Percentiles rank a stretch among this genome's conserved stretches.
phyloP scores from a whole-genome alignment of 2,329 filamentous ascomycete species.

The Bipolaris cookei region DNA sequence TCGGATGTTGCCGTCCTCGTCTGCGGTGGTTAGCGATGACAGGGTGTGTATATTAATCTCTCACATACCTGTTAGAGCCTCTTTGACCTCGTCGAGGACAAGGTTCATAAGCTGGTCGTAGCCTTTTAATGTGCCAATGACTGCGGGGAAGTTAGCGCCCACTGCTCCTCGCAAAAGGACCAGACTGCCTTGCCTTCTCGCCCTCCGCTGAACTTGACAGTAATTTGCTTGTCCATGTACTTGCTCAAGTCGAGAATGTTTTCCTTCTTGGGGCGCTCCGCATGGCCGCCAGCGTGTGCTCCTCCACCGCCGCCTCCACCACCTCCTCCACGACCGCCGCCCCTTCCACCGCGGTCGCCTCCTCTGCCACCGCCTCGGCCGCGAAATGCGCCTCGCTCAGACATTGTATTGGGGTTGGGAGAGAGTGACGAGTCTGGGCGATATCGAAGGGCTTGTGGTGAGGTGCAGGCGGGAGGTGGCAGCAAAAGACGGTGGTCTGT shows the following conservation, averaged over 20 bases:
- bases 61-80: conserved; percentile 80
- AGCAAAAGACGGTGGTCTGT: conserved; percentile 14
- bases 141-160: conserved; percentile 55
- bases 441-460: conserved; percentile 18
- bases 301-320: conserved; percentile 53
- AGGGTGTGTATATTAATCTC: background rate
- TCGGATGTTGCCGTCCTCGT: conserved; percentile 89
- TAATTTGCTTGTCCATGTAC: conserved; percentile 96
- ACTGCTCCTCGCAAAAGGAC: background rate
- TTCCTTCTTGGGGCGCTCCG: conserved; percentile 91
- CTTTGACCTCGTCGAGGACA: conserved; percentile 91
- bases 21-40: conserved; percentile 55
- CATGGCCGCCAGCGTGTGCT: conserved; percentile 40
- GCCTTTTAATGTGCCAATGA: conserved; percentile 87
- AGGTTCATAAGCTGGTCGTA: conserved; percentile 98
- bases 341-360: conserved; percentile 50
- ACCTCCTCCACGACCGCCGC: conserved; percentile 49
- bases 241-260: conserved; percentile 95
- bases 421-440: conserved; percentile 16
- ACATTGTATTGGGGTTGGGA: conserved; percentile 52
- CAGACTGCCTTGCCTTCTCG: conserved; percentile 69
- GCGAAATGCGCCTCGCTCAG: conserved; percentile 61
- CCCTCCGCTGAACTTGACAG: conserved; percentile 95
- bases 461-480: conserved; percentile 28
- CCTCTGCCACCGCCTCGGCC: conserved; percentile 46